Percentiles rank a stretch among this genome's conserved stretches.
Evolutionary conservation across 306 rosid genomes (phyloP).

Genomic region (Cicer judaicum): DNA sequence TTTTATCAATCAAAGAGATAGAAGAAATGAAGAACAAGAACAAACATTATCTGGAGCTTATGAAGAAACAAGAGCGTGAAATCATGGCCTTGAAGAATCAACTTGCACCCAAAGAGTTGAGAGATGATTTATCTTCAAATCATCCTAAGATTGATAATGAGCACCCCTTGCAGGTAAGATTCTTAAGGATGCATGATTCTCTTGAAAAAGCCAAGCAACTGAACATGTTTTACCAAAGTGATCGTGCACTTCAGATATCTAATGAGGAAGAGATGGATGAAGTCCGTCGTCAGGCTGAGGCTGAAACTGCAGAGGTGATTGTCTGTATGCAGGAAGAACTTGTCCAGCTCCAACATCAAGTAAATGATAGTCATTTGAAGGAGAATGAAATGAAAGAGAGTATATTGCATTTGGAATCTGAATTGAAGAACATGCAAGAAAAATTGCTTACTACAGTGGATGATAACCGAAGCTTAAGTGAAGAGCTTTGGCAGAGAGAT

Average conservation of each 20-base stretch:
- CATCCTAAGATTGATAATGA: slow-evolving; percentile 46
- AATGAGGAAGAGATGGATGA: slow-evolving; percentile 91
- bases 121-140: slow-evolving; percentile 50
- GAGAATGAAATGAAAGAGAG: slow-evolving; percentile 74
- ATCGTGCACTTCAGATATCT: slow-evolving; percentile 75
- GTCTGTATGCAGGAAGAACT: slow-evolving; percentile 98
- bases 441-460: slow-evolving; percentile 50
- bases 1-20: slow-evolving; percentile 71
- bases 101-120: slow-evolving; percentile 56
- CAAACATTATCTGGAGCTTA: slow-evolving; percentile 54
- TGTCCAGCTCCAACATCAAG: slow-evolving; percentile 70
- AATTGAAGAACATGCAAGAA: slow-evolving; percentile 65
- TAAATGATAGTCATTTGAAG: slow-evolving; percentile 65
- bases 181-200: slow-evolving; percentile 84
- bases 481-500: slow-evolving; percentile 63
- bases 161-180: slow-evolving; percentile 60
- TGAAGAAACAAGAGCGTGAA: slow-evolving; percentile 66
- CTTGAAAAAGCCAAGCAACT: slow-evolving; percentile 90
- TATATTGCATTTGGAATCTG: slow-evolving; percentile 58
- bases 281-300: slow-evolving; percentile 82
- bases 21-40: slow-evolving; percentile 72
- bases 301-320: slow-evolving; percentile 94
- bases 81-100: slow-evolving; percentile 66
- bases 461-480: slow-evolving; percentile 62
- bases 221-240: slow-evolving; percentile 74